Base-by-base conservation (phyloP, 805 yeast genomes). In the Vanderwaltozyma verrucispora region DNA sequence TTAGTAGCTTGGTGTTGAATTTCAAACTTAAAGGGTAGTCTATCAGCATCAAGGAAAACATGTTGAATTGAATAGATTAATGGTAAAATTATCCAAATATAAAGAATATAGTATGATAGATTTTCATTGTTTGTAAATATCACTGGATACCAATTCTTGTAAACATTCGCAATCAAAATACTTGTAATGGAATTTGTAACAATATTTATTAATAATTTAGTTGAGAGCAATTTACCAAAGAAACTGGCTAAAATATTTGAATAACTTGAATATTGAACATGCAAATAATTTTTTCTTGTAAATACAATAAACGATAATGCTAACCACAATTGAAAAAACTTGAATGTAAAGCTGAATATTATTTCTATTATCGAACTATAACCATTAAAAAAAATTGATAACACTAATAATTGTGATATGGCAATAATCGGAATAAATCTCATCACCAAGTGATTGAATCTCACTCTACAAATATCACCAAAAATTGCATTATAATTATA, bases 21-120 rank as follows among this genome's bases (percentile, higher is more conserved):
- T 2, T 64, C 68, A 40, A 63, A 60, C 2, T 54, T 48, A 53
- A 79, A 72, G 2, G 58, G 53, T 28, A 81, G 59, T 40, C 73
- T 66, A 54, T 76, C 77, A 43, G 74, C 62, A 51, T 77, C 81
- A 39, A 73, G 67, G 0, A 72, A 47, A 12, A 72, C 47, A 49
- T 72, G 80, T 41, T 72, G 75, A 2, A 64, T 35, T 7, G 76
- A 48, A 54, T 79, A 81, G 8, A 65, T 20, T 0, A 65, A 23
- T 0, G 75, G 71, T 7, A 68, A 48, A 18, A 64, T 52, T 1
- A 60, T 11, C n/a, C 69, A 59, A 30, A 62, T 65, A 47, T 42
- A 40, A 14, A 49, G 29, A 45, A 43, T 49, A 33, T 37, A 44
- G 33, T 20, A 44, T 19, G 32, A 21, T 14, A n/a, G 13, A 15